phyloP scores from a whole-genome alignment of 2,329 filamentous ascomycete genomes.

The Rugonectria rugulosa region DNA sequence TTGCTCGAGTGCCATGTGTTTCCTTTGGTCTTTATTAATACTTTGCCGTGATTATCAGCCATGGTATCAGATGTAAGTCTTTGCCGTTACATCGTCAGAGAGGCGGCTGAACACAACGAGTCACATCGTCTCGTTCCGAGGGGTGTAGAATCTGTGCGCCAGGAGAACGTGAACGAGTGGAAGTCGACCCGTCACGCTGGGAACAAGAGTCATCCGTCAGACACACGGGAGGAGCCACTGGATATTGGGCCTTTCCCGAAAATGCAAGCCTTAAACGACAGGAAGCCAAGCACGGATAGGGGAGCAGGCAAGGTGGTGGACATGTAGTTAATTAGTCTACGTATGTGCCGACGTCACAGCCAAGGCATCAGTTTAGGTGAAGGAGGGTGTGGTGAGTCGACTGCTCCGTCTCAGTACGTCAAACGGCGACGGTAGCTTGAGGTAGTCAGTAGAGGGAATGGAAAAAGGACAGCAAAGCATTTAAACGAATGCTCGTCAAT shows the following conservation, averaged over 20 bases:
- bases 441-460: too few relatives aligned
- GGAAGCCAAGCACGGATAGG: too few relatives aligned
- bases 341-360: constrained; percentile 32
- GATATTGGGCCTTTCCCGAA: constrained; percentile 14
- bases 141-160: neutral
- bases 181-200: neutral
- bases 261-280: neutral
- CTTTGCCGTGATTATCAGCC: neutral
- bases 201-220: constrained; percentile 6
- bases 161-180: neutral
- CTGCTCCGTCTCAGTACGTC: too few relatives aligned
- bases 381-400: neutral
- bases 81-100: constrained; percentile 15
- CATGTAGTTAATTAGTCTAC: too few relatives aligned
- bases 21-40: neutral
- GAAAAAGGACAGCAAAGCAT: too few relatives aligned
- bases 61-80: neutral
- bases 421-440: too few relatives aligned
- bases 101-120: constrained; percentile 17
- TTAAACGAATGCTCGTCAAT: too few relatives aligned
- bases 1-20: neutral
- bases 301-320: too few relatives aligned
- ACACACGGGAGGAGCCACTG: constrained; percentile 9
- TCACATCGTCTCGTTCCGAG: constrained; percentile 11
- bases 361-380: constrained; percentile 15